phyloP scores from a whole-genome alignment of 2,329 filamentous ascomycete genomes.

The Leptographium lundbergii region DNA sequence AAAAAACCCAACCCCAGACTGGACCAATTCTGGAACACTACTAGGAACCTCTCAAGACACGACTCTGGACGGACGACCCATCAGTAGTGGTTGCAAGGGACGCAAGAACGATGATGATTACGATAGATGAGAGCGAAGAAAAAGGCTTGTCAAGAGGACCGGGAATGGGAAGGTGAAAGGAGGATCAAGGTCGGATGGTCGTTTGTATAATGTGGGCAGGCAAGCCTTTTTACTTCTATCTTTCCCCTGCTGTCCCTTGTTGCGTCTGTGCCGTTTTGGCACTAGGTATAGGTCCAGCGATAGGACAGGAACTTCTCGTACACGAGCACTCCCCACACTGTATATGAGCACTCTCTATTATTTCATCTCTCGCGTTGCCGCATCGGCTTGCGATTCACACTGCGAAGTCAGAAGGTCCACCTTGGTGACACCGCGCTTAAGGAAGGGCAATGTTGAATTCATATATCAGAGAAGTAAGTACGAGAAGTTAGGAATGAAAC shows the following conservation, averaged over 20 bases:
- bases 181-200: neutral
- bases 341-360: slow-evolving; percentile 4
- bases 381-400: neutral
- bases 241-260: neutral
- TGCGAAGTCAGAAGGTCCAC: neutral
- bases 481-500: neutral
- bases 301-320: neutral
- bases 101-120: neutral
- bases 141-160: neutral
- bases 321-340: slow-evolving; percentile 9
- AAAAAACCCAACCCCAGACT: neutral
- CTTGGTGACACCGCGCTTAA: neutral
- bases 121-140: neutral
- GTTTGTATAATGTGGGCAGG: neutral
- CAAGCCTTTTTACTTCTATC: neutral
- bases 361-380: neutral
- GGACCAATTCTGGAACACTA: neutral
- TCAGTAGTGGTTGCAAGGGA: neutral
- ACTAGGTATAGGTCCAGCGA: neutral
- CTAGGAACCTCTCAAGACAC: neutral
- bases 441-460: neutral
- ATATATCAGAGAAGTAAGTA: neutral
- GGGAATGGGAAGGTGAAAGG: neutral
- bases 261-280: neutral
- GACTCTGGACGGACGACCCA: neutral